Base-by-base conservation (phyloP, 1,284 basidiomycete genomes). In the Cystobasidium sp. region DNA sequence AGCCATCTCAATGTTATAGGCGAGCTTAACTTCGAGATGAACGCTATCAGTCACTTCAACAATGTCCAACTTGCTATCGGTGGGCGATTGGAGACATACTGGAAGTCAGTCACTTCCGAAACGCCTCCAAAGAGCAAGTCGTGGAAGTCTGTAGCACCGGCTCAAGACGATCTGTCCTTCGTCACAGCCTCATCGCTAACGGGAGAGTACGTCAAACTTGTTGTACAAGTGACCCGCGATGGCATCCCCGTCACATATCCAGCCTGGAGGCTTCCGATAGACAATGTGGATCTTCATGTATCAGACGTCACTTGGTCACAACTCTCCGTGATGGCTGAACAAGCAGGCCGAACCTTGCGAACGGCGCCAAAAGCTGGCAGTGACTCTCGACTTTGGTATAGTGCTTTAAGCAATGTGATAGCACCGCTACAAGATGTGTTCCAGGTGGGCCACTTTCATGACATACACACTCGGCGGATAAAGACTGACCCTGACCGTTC, bases 21-120 rank as follows among this genome's bases (percentile, higher is more conserved):
- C 78, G 94, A 99, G 87, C 90, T 99, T 16, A 88, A 90, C 56
- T 95, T 98, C 81, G 93, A 94, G 81, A 86, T 94, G 52, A 92
- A 89, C 80, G 88, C 95, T 75, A 90, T 97, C 78, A 91, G 89
- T 22, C 92, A 94, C 2, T 99, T 98, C 82, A 89, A 91, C 77
- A 93, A 92, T 9, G 93, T 95, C 56, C 94, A 93, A 77, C 86
- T 99, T n/a, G 93, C 96, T 84, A 91, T 98, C 75, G 95, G 94
- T 37, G 96, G 97, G 10, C 89, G 93, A 62, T 88, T 97, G 9
- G 94, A 97, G 84, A 97, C 94, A 0, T 97, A 97, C 82, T 97
- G 94, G 94, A 97, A 96, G 84, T 94, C 93, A 14, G 88, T 91
- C 46, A 84, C 84, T 65, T 80, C 82, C 47, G 82, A 82, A 43